Evolutionary conservation across 2,329 filamentous ascomycete genomes (phyloP), one percentile per base, ranked within the genome.

Genomic region (Fusarium bactridioides): DNA sequence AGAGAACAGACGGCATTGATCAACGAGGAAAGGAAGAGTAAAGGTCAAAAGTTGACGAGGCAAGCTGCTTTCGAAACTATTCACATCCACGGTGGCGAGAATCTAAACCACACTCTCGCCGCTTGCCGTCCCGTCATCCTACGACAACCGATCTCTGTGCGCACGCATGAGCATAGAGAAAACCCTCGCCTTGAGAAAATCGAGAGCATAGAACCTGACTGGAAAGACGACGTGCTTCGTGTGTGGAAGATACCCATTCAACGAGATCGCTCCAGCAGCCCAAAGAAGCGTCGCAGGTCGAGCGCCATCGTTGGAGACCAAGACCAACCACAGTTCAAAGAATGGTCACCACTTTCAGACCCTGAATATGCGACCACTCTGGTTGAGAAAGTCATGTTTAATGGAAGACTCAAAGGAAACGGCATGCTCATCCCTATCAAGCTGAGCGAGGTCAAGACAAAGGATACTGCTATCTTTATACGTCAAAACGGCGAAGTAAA

Each of bases 111-210:
- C 78, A 87, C 90, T 10, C 82, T 99, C 63, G 95, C 94, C n/a
- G 93, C 94, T 1, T 91, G 92, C 21, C 89, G 96, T 50, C 86
- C 91, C 37, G 97, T 97, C 81, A 90, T 98, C 55, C 95, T 98
- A 76, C 89, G 96, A 41, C 94, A 93, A 75, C 92, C 93, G 1
- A 87, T 97, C 79, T 92, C 92, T 0, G 82, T 98, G n/a, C 84
- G 83, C 37, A 86, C 92, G 4, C 86, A 89, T 70, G 96, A 99
- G 80, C 88, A 93, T 54, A 82, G 84, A 44, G 75, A 82, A 15
- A 84, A 87, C 58, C 80, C 83, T 10, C 80, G 83, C 13, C 59
- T 73, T 10, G 68, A 70, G 6, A 67, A 73, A n/a, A 60, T 77
- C 21, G 44, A 72, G 6, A 76, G 78, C 31, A 64, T 77, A 41